Conservation (phyloP, 495 filamentous ascomycete genomes). For the Staphylotrichum longicolle region DNA sequence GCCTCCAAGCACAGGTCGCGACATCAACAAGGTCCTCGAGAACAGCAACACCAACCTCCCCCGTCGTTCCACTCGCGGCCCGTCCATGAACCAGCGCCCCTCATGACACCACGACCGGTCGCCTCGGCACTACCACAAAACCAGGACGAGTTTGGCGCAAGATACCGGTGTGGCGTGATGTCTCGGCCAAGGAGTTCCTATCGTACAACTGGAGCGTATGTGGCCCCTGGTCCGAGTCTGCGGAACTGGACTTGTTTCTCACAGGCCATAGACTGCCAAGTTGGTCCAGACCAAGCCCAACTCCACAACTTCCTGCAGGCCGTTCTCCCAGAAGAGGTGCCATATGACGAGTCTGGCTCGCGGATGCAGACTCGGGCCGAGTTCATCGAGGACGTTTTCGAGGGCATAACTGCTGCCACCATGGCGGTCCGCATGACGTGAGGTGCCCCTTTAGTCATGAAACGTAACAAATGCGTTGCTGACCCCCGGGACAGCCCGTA, state of each 20-base stretch:
- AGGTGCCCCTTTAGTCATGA: slow-evolving; percentile 14
- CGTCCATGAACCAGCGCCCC: not conserved
- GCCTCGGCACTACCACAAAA: slow-evolving; percentile 4
- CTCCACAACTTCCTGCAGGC: slow-evolving; percentile 44
- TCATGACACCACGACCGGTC: slow-evolving; percentile 11
- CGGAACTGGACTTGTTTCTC: not conserved
- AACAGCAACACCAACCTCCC: not conserved
- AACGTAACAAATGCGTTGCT: not conserved
- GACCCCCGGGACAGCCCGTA: slow-evolving; percentile 47
- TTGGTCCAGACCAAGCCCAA: slow-evolving; percentile 40
- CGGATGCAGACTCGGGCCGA: slow-evolving; percentile 46
- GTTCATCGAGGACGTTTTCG: slow-evolving; percentile 51
- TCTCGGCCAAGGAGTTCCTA: slow-evolving; percentile 44
- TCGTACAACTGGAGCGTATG: slow-evolving; percentile 51
- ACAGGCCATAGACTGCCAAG: slow-evolving; percentile 34
- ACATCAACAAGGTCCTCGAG: slow-evolving; percentile 18
- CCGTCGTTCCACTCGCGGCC: slow-evolving; percentile 1
- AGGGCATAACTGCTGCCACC: slow-evolving; percentile 48
- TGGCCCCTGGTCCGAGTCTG: not conserved
- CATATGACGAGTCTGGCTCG: slow-evolving; percentile 28
- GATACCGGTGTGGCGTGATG: slow-evolving; percentile 43
- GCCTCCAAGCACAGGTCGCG: slow-evolving; percentile 29
- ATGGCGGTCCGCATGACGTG: slow-evolving; percentile 55
- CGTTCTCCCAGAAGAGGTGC: slow-evolving; percentile 47
- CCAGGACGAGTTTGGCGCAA: slow-evolving; percentile 45